Conservation (phyloP, 768 basidiomycete species). For the Boletus sp. region DNA sequence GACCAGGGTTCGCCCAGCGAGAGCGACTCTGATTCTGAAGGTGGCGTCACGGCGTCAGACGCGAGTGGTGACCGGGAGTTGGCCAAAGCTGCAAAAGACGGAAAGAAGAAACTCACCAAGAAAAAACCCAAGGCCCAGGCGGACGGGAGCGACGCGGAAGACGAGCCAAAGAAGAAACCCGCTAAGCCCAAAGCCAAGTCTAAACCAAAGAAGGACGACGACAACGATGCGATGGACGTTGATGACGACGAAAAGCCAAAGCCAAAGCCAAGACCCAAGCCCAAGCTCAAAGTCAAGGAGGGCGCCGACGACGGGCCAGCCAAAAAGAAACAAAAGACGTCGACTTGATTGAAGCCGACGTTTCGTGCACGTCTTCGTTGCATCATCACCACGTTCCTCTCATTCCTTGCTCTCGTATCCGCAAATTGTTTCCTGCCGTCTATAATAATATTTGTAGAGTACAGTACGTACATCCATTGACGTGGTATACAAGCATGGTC, state of each 20-base stretch:
- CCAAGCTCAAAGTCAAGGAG: conserved; percentile 36
- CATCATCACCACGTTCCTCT: background rate
- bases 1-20: conserved; percentile 88
- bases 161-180: conserved; percentile 51
- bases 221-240: conserved; percentile 49
- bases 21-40: conserved; percentile 58
- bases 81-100: conserved; percentile 37
- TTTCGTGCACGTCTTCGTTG: background rate
- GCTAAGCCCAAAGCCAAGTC: conserved; percentile 43
- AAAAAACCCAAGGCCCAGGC: conserved; percentile 46
- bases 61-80: conserved; percentile 77
- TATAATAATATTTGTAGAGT: conserved; percentile 25
- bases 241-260: conserved; percentile 40
- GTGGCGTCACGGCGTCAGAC: conserved; percentile 79
- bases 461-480: conserved; percentile 21
- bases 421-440: conserved; percentile 1
- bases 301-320: conserved; percentile 52
- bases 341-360: conserved; percentile 26
- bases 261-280: conserved; percentile 42
- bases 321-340: conserved; percentile 74
- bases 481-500: conserved; percentile 12
- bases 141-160: conserved; percentile 41
- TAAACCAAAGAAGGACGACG: conserved; percentile 41
- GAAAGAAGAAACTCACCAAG: conserved; percentile 37
- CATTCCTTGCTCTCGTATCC: background rate